phyloP scores from a whole-genome alignment of 208 protist genomes.

The Wallacemonas sp. region DNA sequence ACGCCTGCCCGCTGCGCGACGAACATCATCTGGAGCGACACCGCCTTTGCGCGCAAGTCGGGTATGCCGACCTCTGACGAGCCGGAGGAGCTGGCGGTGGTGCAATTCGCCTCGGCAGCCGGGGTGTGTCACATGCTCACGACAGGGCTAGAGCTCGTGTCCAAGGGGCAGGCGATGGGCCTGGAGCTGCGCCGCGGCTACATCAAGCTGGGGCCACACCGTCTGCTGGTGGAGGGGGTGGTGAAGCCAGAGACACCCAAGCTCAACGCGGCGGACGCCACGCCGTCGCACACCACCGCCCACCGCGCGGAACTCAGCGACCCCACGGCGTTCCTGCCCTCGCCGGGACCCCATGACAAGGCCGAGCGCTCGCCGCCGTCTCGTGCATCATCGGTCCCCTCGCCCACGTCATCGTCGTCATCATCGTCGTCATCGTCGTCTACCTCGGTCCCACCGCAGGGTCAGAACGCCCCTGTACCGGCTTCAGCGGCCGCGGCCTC shows the following conservation, averaged over 20 bases:
- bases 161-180: conserved; percentile 19
- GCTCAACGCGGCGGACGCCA: conserved; percentile 8
- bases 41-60: no score
- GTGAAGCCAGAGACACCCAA: conserved; percentile 25
- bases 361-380: not conserved
- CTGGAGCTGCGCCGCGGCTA: conserved; percentile 62
- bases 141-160: conserved; percentile 22
- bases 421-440: not conserved
- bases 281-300: not conserved
- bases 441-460: no score
- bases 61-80: conserved; percentile 4
- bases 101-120: conserved; percentile 22
- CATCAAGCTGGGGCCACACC: conserved; percentile 40
- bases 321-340: not conserved
- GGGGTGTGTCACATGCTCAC: conserved; percentile 32
- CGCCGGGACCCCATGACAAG: not conserved
- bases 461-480: no score
- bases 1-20: conserved; percentile 11
- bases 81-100: conserved; percentile 18
- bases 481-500: no score
- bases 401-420: not conserved
- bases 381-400: not conserved
- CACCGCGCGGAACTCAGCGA: not conserved
- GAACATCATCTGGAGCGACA: not conserved
- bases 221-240: conserved; percentile 59